phyloP scores from a whole-genome alignment of 1,139 yeast genomes.

The Sugiyamaella grinbergsii region DNA sequence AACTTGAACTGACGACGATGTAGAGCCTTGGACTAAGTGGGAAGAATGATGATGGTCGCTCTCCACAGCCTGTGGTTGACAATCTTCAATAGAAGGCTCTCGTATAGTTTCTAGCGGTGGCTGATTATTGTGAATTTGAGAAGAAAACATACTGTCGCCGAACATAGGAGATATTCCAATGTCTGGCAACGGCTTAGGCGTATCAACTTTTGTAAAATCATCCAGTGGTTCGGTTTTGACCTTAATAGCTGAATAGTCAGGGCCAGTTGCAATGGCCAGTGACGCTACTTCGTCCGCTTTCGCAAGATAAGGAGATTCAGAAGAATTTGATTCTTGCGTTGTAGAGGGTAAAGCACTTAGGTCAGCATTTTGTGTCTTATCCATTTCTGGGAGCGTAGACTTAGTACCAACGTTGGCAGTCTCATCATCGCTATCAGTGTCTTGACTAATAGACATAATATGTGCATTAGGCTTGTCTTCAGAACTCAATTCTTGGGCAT shows the following conservation, averaged over 20 bases:
- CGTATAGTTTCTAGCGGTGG: not conserved
- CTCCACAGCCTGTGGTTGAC: not conserved
- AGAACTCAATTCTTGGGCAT: no score
- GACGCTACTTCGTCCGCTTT: conserved; percentile 13
- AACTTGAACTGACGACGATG: not conserved
- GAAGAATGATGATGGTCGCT: not conserved
- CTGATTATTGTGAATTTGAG: not conserved
- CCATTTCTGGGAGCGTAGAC: no score
- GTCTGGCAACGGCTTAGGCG: conserved; percentile 19
- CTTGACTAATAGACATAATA: no score
- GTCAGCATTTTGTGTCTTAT: no score
- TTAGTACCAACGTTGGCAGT: no score
- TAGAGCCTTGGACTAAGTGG: not conserved
- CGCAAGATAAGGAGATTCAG: not conserved
- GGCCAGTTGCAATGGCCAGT: conserved; percentile 5
- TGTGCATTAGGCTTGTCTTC: no score
- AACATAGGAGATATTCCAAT: conserved; percentile 21
- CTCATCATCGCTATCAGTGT: no score
- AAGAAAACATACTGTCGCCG: conserved; percentile 5
- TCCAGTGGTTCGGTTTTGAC: conserved; percentile 13
- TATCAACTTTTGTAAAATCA: conserved; percentile 5
- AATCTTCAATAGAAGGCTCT: not conserved
- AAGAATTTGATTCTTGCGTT: not conserved
- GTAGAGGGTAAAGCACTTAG: not conserved
- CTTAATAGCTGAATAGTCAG: not conserved